phyloP scores from a whole-genome alignment of 805 yeast species.

The Yamadazyma philogaea region DNA sequence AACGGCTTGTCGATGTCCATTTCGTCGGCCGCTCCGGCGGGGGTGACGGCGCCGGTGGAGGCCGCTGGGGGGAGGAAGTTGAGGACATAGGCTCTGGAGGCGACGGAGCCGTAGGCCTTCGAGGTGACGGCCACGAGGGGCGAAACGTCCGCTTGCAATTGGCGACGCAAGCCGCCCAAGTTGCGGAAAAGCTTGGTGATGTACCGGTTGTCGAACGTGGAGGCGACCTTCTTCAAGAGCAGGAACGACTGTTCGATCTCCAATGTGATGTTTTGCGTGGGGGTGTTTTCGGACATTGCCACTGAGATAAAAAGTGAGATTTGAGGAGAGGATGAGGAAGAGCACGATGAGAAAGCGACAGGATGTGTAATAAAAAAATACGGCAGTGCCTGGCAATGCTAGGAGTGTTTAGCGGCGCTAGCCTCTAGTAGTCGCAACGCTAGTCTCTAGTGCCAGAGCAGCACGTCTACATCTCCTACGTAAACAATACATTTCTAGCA shows the following conservation, averaged over 20 bases:
- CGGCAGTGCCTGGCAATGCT: no score
- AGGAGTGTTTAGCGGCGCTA: no score
- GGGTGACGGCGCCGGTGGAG: conserved; percentile 25
- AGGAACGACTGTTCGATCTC: conserved; percentile 44
- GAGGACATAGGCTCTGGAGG: conserved; percentile 25
- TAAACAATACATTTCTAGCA: conserved; percentile 24
- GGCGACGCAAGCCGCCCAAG: conserved; percentile 68
- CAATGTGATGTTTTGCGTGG: not conserved
- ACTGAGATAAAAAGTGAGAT: conserved; percentile 2
- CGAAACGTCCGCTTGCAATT: conserved; percentile 43
- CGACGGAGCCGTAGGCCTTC: conserved; percentile 51
- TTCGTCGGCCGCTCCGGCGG: conserved; percentile 19
- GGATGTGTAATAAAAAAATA: no score
- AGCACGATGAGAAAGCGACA: not conserved
- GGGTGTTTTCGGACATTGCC: conserved; percentile 12
- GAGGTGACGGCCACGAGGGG: conserved; percentile 52
- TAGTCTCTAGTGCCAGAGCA: no score
- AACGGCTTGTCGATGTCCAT: conserved; percentile 22
- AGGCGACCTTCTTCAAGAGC: conserved; percentile 58
- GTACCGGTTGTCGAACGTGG: conserved; percentile 80
- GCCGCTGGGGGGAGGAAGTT: conserved; percentile 17
- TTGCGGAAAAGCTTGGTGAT: conserved; percentile 84
- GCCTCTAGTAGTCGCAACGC: no score
- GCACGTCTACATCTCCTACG: no score
- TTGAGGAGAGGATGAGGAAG: not conserved